These are phyloP conservation scores for Penicillium sp. DNA, from an alignment of 2,329 filamentous ascomycete species.

Conservation along the genomic window DNA sequence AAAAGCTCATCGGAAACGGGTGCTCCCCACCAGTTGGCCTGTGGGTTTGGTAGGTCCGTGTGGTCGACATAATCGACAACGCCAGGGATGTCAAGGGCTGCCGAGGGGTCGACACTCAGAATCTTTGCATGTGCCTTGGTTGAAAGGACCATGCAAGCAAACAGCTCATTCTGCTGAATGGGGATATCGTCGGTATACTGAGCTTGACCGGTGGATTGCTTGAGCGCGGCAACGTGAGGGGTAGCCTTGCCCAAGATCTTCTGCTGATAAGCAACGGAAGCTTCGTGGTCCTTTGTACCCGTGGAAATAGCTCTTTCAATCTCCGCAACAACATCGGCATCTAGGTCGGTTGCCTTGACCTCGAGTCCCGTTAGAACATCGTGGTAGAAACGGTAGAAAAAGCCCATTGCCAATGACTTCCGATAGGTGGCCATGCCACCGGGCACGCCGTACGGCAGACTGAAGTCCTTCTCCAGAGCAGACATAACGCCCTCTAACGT, in stretches of 20 bases:
- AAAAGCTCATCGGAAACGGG: slow-evolving; percentile 85
- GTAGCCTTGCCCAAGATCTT: slow-evolving; percentile 84
- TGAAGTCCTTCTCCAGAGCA: slow-evolving; percentile 86
- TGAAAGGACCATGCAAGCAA: slow-evolving; percentile 85
- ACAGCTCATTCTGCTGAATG: slow-evolving; percentile 82
- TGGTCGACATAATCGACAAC: slow-evolving; percentile 86
- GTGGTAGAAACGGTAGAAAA: slow-evolving; percentile 98
- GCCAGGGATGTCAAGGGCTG: slow-evolving; percentile 82
- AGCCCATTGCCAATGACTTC: slow-evolving; percentile 85
- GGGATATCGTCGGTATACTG: slow-evolving; percentile 98
- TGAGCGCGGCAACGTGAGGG: slow-evolving; percentile 86
- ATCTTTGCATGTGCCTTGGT: slow-evolving; percentile 89
- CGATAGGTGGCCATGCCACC: slow-evolving; percentile 98
- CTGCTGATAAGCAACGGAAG: slow-evolving; percentile 78
- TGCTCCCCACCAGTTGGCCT: slow-evolving; percentile 90
- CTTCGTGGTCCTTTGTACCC: slow-evolving; percentile 77
- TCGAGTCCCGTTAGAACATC: slow-evolving; percentile 71
- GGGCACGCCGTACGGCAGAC: slow-evolving; percentile 86
- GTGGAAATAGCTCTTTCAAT: slow-evolving; percentile 83
- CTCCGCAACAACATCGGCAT: slow-evolving; percentile 78
- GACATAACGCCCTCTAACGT: slow-evolving; percentile 91
- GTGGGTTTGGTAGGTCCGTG: slow-evolving; percentile 75
- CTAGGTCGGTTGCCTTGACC: slow-evolving; percentile 59
- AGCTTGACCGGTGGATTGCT: slow-evolving; percentile 91
- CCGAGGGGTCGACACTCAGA: slow-evolving; percentile 73